Evolutionary conservation across 306 rosid species (phyloP).

Genomic region (Malus asiatica): DNA sequence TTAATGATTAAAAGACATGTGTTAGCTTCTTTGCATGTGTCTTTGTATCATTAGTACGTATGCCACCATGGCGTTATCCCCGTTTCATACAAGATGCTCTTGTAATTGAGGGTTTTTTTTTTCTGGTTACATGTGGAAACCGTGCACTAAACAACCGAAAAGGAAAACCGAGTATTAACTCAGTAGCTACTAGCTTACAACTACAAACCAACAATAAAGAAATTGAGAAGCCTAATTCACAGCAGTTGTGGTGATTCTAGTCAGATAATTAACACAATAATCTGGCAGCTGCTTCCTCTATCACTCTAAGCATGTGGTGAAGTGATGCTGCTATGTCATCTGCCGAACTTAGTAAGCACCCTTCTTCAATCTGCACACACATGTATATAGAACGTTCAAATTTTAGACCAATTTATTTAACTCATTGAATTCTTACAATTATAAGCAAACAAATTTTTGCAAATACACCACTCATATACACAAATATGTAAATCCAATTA

Average conservation of each 20-base stretch:
- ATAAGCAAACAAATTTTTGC: not conserved
- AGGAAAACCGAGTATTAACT: too few relatives aligned
- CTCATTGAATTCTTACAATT: not conserved
- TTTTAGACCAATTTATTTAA: conserved; percentile 6
- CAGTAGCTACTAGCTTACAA: too few relatives aligned
- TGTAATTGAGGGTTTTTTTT: too few relatives aligned
- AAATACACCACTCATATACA: not conserved
- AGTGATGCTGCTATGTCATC: conserved; percentile 78
- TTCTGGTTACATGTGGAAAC: too few relatives aligned
- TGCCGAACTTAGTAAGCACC: conserved; percentile 59
- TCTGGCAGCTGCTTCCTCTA: conserved; percentile 50
- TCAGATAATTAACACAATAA: conserved; percentile 18
- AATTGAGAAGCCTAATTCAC: too few relatives aligned
- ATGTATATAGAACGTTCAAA: not conserved
- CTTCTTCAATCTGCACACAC: conserved; percentile 79
- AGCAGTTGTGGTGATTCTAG: not conserved
- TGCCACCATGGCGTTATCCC: too few relatives aligned
- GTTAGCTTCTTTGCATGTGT: too few relatives aligned
- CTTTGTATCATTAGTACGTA: too few relatives aligned
- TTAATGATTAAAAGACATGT: too few relatives aligned
- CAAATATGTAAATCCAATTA: not conserved
- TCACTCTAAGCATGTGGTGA: conserved; percentile 59
- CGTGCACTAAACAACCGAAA: too few relatives aligned
- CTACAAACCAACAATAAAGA: too few relatives aligned
- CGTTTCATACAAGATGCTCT: too few relatives aligned